A percentile compares a stretch with the other conserved stretches of the same genome.
Evolutionary conservation across 192 early-diverging fungal species (phyloP).

Genomic region (Rhizophagus clarus): DNA sequence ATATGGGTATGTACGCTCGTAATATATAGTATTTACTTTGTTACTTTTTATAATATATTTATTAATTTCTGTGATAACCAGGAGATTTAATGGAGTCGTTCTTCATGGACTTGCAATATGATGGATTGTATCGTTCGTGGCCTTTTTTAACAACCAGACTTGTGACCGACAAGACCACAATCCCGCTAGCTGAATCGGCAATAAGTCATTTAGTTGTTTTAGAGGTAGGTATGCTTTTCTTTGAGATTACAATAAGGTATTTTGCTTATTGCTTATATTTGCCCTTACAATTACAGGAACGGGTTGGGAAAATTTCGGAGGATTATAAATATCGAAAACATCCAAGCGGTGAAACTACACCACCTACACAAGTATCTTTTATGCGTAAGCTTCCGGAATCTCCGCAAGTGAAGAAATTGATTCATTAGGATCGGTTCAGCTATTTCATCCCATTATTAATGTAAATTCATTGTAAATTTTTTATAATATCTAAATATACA

Average conservation of each 20-base stretch:
- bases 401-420: conserved; percentile 26
- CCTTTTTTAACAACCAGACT: conserved; percentile 25
- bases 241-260: conserved; percentile 20
- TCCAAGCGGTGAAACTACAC: conserved; percentile 25
- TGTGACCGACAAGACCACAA: conserved; percentile 27
- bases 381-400: conserved; percentile 31
- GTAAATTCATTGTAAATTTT: no score
- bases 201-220: conserved; percentile 35
- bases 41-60: conserved; percentile 11
- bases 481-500: no score
- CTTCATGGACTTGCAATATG: conserved; percentile 25
- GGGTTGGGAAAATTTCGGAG: conserved; percentile 29
- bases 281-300: conserved; percentile 29
- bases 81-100: conserved; percentile 27
- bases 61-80: conserved; percentile 32
- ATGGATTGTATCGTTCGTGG: conserved; percentile 27
- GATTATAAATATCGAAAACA: conserved; percentile 33
- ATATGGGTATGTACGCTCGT: conserved; percentile 33
- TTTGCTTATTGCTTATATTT: conserved; percentile 24
- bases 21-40: conserved; percentile 3
- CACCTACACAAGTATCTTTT: conserved; percentile 24
- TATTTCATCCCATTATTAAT: neutral
- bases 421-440: neutral
- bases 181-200: conserved; percentile 27
- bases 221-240: conserved; percentile 21